A percentile compares a stretch with the other conserved stretches of the same genome.
Evolutionary conservation across 257 asterid species (phyloP).

Genomic region (Solanum chiquidenum): DNA sequence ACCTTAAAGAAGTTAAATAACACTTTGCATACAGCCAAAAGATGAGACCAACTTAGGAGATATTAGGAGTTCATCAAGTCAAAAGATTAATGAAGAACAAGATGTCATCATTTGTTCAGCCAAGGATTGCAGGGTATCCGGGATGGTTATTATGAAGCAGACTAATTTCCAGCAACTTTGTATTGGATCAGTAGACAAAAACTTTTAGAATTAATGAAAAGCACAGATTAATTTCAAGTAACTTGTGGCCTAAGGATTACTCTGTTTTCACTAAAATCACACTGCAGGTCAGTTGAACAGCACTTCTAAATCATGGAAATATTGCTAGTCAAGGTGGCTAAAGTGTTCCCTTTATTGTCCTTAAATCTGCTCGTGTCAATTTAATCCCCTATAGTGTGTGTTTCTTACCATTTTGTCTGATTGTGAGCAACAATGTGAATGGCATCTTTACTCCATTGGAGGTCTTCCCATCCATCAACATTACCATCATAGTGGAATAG

Average conservation of each 20-base stretch:
- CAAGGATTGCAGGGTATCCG: neutral
- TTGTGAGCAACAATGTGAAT: conserved; percentile 78
- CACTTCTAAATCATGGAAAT: neutral
- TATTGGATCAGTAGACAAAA: neutral
- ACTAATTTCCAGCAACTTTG: neutral
- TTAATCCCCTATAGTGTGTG: neutral
- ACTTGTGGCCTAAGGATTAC: neutral
- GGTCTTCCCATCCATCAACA: conserved; percentile 82
- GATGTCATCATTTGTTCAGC: neutral
- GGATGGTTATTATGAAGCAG: neutral
- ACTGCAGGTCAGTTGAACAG: neutral
- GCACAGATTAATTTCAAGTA: neutral
- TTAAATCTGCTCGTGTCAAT: neutral
- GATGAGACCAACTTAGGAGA: neutral
- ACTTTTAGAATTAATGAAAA: neutral
- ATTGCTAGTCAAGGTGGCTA: neutral
- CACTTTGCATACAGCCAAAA: neutral
- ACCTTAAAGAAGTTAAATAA: neutral
- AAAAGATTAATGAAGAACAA: neutral
- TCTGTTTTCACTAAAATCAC: neutral
- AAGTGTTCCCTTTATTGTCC: neutral
- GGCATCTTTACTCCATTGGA: conserved; percentile 82
- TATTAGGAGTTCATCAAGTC: neutral
- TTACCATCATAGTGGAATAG: conserved; percentile 92
- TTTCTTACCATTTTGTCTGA: conserved; percentile 88